Evolutionary conservation across 345 rosid genomes (phyloP), one percentile per base, ranked within the genome.

Genomic region (Mangifera indica): DNA sequence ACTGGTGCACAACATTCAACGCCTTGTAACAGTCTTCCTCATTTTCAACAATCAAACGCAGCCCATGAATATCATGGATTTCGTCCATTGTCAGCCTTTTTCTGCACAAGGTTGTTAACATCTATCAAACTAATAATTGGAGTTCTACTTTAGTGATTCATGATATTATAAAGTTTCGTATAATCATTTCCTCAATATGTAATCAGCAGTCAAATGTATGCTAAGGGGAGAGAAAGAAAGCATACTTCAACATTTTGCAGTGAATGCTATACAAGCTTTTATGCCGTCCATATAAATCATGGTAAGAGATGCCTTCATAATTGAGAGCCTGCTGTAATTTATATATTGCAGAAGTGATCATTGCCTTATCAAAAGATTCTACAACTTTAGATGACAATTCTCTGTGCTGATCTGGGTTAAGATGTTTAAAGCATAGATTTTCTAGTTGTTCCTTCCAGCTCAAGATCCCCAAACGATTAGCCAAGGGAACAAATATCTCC

Each of bases 221-320:
- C 32, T 29, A 29, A 29, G 18, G 53, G 32, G 54, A 26, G 70
- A 32, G 75, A 62, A 66, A 24, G 75, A 74, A 60, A 77, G 52
- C 91, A 66, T 89, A 95, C 99, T 88, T 95, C 71, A 82, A 71
- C 99, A 95, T 95, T 83, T 95, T 95, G 84, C 84, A 55, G 77
- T 91, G 79, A 70, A 91, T 91, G 89, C 97, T 89, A 77, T 89
- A 92, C 88, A 95, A 83, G 84, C 97, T 91, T 85, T 95, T 95
- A 78, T 92, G 98, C 63, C 99, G 80, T 29, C 98, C 98, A 46
- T 82, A 88, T 3, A 95, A 75, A 73, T 74, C 88, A 72, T 86
- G 87, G 60, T 80, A 89, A 21, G 88, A 84, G 71, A 95, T 80
- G 75, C 76, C 85, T 80, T 87, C 83, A 71, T 80, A 79, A 70